Conservation (phyloP, 2,329 filamentous ascomycete species). For the Atkinsonella texensis region DNA sequence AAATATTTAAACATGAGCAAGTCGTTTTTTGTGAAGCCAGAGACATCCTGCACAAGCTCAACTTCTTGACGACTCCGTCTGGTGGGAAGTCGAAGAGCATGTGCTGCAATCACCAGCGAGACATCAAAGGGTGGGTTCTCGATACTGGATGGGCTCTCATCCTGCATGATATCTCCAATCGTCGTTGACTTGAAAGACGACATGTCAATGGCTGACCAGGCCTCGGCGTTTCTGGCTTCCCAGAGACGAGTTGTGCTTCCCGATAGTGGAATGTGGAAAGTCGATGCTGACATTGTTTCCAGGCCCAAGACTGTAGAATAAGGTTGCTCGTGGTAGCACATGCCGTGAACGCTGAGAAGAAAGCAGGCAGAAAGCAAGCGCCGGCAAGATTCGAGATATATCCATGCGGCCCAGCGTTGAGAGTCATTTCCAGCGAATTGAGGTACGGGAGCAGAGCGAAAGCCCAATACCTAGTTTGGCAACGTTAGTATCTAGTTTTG, state of each 20-base stretch:
- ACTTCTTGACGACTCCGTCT: constrained; percentile 18
- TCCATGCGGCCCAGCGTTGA: constrained; percentile 39
- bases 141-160: constrained; percentile 23
- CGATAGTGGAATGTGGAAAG: constrained; percentile 34
- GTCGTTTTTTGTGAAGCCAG: constrained; percentile 12
- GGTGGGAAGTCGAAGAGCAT: constrained; percentile 26
- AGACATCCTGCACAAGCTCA: constrained; percentile 13
- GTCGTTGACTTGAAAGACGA: constrained; percentile 14
- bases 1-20: constrained; percentile 30
- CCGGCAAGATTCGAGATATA: constrained; percentile 37
- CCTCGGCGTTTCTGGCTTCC: constrained; percentile 31
- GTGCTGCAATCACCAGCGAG: constrained; percentile 27
- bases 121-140: constrained; percentile 26
- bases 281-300: constrained; percentile 22
- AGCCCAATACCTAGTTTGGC: constrained; percentile 2
- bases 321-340: constrained; percentile 41
- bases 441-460: not conserved
- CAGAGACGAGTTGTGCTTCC: constrained; percentile 33
- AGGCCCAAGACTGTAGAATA: constrained; percentile 21
- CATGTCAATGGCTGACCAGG: constrained; percentile 31
- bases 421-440: constrained; percentile 10
- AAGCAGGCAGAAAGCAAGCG: constrained; percentile 46
- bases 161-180: constrained; percentile 19
- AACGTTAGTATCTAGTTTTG: not conserved
- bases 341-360: constrained; percentile 42